Evolutionary conservation across 345 rosid species (phyloP), one percentile per base, ranked within the genome.

Genomic region (Cardamine resedifolia): DNA sequence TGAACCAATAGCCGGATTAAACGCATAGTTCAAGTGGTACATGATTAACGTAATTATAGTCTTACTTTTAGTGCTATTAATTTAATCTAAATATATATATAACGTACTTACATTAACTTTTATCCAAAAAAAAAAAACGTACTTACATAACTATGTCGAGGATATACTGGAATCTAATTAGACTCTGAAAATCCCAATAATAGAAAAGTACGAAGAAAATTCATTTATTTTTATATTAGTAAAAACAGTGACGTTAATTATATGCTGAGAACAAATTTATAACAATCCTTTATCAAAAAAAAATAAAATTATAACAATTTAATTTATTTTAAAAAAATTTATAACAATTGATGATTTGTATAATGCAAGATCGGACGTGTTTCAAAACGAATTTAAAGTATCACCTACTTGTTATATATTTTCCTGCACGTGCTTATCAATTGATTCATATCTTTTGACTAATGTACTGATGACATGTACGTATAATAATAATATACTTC

Each of bases 361-460:
- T 39, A 15, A 72, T 64, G 18, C 11, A 56, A 31, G 33, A 26
- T 57, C 20, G 44, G 33, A 23, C 58, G 38, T 26, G 26, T 58
- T 66, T 57, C 15, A 30, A 66, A 28, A 51, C 16, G 66, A 49
- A 41, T 59, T 28, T 44, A 53, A 68, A 75, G 16, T 75, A 75
- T 59, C 62, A 59, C 26, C 38, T 43, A 60, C 31, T 60, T 52
- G 23, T 45, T 62, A 34, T 36, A 61, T 44, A 61, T 36, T 53
- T 50, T 14, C 38, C 7, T 33, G 26, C 79, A 68, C 58, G 74
- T 75, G 74, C 59, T 75, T 62, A 68, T 75, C 50, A 47, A 24
- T 39, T 50, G 55, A 52, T 53, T 51, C 10, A 24, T 52, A 68
- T 52, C 23, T 75, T 75, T 75, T 39, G 64, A 76, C 45, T 34